A percentile compares a stretch with the other conserved stretches of the same genome.
Evolutionary conservation across 495 filamentous ascomycete genomes (phyloP).

Genomic region (Oidiodendron maius): DNA sequence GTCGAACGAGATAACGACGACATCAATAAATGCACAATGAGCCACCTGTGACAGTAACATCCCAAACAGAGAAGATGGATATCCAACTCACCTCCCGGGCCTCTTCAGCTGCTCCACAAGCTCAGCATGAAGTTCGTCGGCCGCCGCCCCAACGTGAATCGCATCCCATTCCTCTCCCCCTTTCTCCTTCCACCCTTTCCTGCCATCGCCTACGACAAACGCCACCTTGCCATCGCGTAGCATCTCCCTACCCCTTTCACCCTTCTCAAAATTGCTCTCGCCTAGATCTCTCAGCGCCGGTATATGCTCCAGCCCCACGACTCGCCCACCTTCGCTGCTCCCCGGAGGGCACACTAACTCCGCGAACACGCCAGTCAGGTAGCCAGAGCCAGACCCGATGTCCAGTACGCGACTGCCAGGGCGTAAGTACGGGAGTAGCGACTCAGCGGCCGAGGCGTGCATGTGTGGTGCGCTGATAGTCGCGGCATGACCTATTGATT

Average conservation of each 20-base stretch:
- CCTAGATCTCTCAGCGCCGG: conserved; percentile 67
- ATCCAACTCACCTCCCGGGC: conserved; percentile 52
- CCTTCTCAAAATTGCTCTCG: conserved; percentile 67
- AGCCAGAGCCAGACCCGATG: conserved; percentile 85
- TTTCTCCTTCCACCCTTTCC: conserved; percentile 64
- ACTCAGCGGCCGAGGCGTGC: conserved; percentile 76
- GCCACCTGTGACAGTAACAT: background rate
- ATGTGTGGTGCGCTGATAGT: conserved; percentile 98
- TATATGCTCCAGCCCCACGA: conserved; percentile 90
- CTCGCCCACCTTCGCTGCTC: conserved; percentile 34
- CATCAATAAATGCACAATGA: background rate
- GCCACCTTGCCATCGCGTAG: conserved; percentile 55
- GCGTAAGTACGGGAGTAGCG: conserved; percentile 54
- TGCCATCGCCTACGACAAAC: conserved; percentile 78
- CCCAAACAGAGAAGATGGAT: background rate
- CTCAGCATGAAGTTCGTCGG: conserved; percentile 61
- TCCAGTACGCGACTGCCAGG: conserved; percentile 65
- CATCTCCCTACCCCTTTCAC: conserved; percentile 54
- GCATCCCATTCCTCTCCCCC: conserved; percentile 57
- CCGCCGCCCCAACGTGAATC: conserved; percentile 93
- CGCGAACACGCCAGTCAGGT: conserved; percentile 85
- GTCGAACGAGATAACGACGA: too few relatives aligned
- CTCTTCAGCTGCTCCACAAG: conserved; percentile 73
- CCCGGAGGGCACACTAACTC: conserved; percentile 56
- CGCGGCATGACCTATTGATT: conserved; percentile 77